These are phyloP conservation scores for Albugo laibachii DNA, from an alignment of 352 stramenopile species.

Conservation along the genomic window DNA sequence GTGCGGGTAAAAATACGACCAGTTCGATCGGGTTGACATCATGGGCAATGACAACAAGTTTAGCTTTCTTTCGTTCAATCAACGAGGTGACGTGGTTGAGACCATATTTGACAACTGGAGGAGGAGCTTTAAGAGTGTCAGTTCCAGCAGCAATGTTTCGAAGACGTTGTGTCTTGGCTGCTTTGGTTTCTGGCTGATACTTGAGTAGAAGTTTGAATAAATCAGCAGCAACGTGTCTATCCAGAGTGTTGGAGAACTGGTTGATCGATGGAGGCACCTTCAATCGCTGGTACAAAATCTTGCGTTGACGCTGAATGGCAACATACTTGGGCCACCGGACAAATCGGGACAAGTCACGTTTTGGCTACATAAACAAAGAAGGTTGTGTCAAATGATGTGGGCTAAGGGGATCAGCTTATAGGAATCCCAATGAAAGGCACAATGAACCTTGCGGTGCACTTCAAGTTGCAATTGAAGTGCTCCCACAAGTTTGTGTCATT, in stretches of 20 bases:
- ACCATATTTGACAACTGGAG: constrained; percentile 94
- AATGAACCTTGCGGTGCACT: constrained; percentile 4
- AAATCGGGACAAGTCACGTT: constrained; percentile 94
- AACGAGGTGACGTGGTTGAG: constrained; percentile 98
- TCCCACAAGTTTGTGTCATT: constrained; percentile 84
- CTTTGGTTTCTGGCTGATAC: constrained; percentile 98
- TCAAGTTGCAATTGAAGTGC: constrained; percentile 19
- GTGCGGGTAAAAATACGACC: constrained; percentile 93
- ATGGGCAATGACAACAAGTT: constrained; percentile 97
- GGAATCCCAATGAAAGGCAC: background rate
- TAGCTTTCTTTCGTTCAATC: constrained; percentile 99
- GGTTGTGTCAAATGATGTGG: too few relatives aligned
- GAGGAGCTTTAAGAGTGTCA: constrained; percentile 72
- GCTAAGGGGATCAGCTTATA: too few relatives aligned
- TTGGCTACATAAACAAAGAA: constrained; percentile 39
- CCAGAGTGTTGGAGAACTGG: constrained; percentile 96
- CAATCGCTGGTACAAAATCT: constrained; percentile 96
- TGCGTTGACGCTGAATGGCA: constrained; percentile 96
- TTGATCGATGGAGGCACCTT: constrained; percentile 98
- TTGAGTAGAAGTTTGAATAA: constrained; percentile 98
- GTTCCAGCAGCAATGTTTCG: constrained; percentile 91
- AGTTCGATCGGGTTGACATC: constrained; percentile 98
- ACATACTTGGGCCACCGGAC: constrained; percentile 98
- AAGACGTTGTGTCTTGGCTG: constrained; percentile 93
- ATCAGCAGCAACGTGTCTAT: constrained; percentile 96